Percentiles rank a stretch among this genome's conserved stretches.
Conservation (phyloP, 441 rosid species). For the Breynia disticha region DNA sequence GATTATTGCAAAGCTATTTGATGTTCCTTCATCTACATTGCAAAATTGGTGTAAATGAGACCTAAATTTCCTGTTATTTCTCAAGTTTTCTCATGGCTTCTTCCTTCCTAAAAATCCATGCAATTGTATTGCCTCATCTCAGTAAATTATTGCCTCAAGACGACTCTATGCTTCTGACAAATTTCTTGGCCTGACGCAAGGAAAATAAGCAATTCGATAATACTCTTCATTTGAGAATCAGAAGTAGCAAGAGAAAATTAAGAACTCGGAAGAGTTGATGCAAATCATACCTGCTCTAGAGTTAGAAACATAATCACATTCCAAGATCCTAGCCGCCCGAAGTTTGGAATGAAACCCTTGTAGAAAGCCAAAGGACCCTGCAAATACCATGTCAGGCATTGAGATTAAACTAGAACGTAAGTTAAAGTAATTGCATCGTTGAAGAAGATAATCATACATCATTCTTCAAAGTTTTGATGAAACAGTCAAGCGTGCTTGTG, state of each 20-base stretch:
- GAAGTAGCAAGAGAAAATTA: constrained; percentile 2
- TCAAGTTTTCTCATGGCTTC: constrained; percentile 8
- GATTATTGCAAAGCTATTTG: constrained; percentile 5
- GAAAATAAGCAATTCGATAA: no score
- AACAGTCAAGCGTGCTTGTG: constrained; percentile 88
- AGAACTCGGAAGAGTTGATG: neutral
- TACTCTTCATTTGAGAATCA: neutral
- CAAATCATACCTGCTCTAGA: constrained; percentile 66
- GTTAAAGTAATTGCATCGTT: neutral
- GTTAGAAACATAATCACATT: constrained; percentile 98
- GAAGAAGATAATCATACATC: constrained; percentile 45
- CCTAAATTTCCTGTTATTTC: constrained; percentile 18
- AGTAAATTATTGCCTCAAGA: constrained; percentile 25
- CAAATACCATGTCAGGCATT: constrained; percentile 1
- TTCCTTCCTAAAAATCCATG: constrained; percentile 12
- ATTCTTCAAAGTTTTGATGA: constrained; percentile 72
- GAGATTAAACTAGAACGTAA: constrained; percentile 3
- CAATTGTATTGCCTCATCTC: neutral
- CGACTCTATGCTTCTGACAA: constrained; percentile 52
- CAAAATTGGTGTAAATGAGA: constrained; percentile 9
- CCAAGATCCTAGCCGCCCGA: constrained; percentile 97
- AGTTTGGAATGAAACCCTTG: constrained; percentile 94
- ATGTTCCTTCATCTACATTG: constrained; percentile 13
- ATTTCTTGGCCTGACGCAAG: constrained; percentile 61
- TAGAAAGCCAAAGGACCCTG: constrained; percentile 96